Evolutionary conservation across 2,329 filamentous ascomycete genomes (phyloP), one percentile per base, ranked within the genome.

Genomic region (Neonectria coccinea): DNA sequence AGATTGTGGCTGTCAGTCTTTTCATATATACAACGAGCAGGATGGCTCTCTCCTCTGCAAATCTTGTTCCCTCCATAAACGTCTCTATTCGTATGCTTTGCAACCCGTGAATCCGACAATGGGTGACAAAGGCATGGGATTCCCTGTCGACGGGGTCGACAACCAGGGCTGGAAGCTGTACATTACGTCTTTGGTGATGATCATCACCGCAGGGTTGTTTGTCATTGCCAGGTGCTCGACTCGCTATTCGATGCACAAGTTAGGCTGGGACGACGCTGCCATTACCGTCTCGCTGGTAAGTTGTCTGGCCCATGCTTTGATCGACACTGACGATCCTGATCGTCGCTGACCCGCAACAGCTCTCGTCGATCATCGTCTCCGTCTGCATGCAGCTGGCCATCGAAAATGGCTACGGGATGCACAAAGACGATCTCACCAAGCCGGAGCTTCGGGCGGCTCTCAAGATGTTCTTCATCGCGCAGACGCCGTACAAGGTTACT

Each of bases 401-500:
- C 48, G 66, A 74, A 14, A 77, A 78, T 62, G 80, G 80, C 2
- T 81, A 80, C 45, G 80, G 80, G 4, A 77, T 80, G 62, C 80
- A 81, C 42, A 76, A 79, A 33, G 67, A 56, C 8, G 78, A 78
- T 44, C 68, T 82, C 9, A 72, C 74, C 0, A 65, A 61, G 16
- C 42, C 67, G 1, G 77, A 81, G 12, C 62, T 69, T 5, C n/a
- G 59, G 18, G 54, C 39, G 29, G 67, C 70, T 2, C 60, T 70
- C 25, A 56, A 83, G 79, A 70, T 79, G 33, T 85, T 84, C 72
- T 85, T 80, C 63, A 73, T 82, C 27, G 79, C 81, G 1, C 83
- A 85, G 68, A 79, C 81, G 27, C 81, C 82, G 57, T 86, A 86
- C 74, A 85, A 85, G 67, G 73, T 82, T 53, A 81, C 80, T 8